Conservation (phyloP, 169 alveolate species). For the Amoebophrya sp. region DNA sequence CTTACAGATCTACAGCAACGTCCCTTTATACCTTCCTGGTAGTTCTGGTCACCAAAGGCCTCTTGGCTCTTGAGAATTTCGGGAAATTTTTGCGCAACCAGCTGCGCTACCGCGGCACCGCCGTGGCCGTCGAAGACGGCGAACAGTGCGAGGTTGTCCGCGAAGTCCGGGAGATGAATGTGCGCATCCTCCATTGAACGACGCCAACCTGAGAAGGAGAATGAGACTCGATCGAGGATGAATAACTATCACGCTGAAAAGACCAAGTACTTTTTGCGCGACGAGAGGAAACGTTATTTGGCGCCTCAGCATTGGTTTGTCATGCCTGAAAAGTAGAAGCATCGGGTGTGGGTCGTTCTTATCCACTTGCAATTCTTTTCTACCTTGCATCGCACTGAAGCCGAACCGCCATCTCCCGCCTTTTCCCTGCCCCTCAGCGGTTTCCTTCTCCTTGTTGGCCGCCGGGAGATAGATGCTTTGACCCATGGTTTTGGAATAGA, state of each 20-base stretch:
- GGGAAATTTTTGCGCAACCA: background rate
- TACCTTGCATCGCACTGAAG: background rate
- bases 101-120: background rate
- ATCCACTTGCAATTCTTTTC: too few species aligned
- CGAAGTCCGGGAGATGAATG: background rate
- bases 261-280: too few species aligned
- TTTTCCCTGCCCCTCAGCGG: background rate
- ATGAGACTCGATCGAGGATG: too few species aligned
- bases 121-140: background rate
- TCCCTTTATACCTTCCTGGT: background rate
- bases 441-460: background rate
- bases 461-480: background rate
- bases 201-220: background rate
- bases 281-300: too few species aligned
- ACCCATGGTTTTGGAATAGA: background rate
- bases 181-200: background rate
- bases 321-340: too few species aligned
- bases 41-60: background rate
- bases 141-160: background rate
- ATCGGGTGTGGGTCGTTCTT: too few species aligned
- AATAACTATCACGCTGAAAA: too few species aligned
- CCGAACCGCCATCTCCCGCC: background rate
- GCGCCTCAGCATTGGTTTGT: too few species aligned
- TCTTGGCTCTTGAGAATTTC: background rate
- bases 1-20: too few species aligned